These are phyloP conservation scores for Lachancea cidri DNA, from an alignment of 805 yeast species.

Conservation along the genomic window DNA sequence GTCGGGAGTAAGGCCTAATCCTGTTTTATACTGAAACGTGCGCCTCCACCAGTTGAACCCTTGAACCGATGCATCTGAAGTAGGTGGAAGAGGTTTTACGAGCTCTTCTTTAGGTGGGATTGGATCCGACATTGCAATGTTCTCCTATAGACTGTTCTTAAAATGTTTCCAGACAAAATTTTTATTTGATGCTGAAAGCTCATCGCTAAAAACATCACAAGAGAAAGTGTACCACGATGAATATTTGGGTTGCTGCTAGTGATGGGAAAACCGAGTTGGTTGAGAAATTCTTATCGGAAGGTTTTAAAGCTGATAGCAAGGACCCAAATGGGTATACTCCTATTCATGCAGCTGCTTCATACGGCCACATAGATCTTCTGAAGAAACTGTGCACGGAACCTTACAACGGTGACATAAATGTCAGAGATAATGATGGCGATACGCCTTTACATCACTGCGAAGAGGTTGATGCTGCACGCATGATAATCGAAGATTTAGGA, in stretches of 20 bases:
- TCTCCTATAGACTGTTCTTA: background rate
- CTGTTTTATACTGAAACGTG: conserved; percentile 64
- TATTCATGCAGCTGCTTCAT: conserved; percentile 95
- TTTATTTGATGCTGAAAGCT: conserved; percentile 3
- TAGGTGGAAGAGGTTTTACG: conserved; percentile 17
- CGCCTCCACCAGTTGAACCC: conserved; percentile 84
- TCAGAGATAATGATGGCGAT: conserved; percentile 86
- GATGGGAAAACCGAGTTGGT: conserved; percentile 68
- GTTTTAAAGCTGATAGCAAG: conserved; percentile 59
- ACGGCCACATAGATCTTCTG: conserved; percentile 71
- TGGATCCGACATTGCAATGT: conserved; percentile 4
- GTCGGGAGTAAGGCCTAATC: conserved; percentile 53
- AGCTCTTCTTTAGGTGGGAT: conserved; percentile 17
- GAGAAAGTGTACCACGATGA: conserved; percentile 29
- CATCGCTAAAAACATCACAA: background rate
- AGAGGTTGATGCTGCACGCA: conserved; percentile 56
- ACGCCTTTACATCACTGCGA: conserved; percentile 93
- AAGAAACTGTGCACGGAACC: conserved; percentile 23
- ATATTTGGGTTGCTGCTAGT: conserved; percentile 94
- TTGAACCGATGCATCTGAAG: conserved; percentile 13
- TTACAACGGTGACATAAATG: conserved; percentile 76
- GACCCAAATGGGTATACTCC: conserved; percentile 97
- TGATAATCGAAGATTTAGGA: conserved; percentile 58
- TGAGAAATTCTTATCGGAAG: conserved; percentile 45
- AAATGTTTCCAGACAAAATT: background rate